Conservation (phyloP, 164 flowering plant species). For the Warburgia ugandensis region DNA sequence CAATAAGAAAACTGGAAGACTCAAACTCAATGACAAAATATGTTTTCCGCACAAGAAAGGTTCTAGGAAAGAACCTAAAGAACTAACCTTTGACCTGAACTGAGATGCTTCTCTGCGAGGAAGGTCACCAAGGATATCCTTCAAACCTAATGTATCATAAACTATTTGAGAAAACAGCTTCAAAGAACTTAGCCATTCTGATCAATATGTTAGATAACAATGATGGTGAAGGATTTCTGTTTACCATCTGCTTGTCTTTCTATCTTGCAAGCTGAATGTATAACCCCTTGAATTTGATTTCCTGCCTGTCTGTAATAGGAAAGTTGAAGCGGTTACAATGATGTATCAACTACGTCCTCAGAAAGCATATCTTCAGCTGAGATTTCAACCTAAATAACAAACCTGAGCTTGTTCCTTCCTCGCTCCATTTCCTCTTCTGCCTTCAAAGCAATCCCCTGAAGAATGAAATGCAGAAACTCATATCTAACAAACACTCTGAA, state of each 20-base stretch:
- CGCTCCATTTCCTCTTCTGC: slow-evolving; percentile 75
- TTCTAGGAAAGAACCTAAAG: slow-evolving; percentile 5
- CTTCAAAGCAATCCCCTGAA: slow-evolving; percentile 49
- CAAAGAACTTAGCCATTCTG: not conserved
- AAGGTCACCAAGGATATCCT: slow-evolving; percentile 61
- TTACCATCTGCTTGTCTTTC: slow-evolving; percentile 82
- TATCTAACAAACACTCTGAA: not conserved
- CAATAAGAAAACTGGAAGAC: too few relatives aligned
- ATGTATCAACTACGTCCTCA: too few relatives aligned
- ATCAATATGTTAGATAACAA: not conserved
- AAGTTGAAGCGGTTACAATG: too few relatives aligned
- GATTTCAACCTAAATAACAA: too few relatives aligned
- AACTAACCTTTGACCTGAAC: slow-evolving; percentile 69
- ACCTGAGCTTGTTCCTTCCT: slow-evolving; percentile 88
- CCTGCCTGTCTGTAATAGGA: slow-evolving; percentile 81
- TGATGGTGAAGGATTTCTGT: slow-evolving; percentile 3
- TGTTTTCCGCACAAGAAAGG: too few relatives aligned
- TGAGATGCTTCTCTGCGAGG: too few relatives aligned
- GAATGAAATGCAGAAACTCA: not conserved
- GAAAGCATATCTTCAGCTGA: too few relatives aligned
- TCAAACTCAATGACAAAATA: too few relatives aligned
- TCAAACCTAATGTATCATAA: slow-evolving; percentile 81
- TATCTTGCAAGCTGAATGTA: slow-evolving; percentile 73
- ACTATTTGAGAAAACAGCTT: not conserved
- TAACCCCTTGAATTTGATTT: too few relatives aligned